Evolutionary conservation across 768 basidiomycete species (phyloP), one percentile per base, ranked within the genome.

Genomic region (Termitomyces sp.): DNA sequence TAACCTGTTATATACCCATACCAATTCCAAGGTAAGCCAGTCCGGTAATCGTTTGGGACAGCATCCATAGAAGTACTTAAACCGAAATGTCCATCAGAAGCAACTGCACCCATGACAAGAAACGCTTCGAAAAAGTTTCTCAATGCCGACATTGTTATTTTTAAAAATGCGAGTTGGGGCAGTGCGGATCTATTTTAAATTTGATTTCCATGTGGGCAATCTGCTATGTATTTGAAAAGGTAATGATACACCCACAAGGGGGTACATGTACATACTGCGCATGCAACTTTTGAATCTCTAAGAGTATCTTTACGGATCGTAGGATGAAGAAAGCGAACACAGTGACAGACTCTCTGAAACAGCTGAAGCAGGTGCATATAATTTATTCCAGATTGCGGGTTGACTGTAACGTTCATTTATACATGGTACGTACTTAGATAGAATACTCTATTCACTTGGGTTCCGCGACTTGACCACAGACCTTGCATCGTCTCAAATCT

Each of bases 391-490:
- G 29, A 20, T 16, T 16, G 13, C n/a, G 13, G 32, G 5, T 34
- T n/a, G n/a, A n/a, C n/a, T n/a, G n/a, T 31, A 7, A 34, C 32
- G 20, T 34, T 22, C 20, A 49, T 48, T 22, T 12, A 22, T 20
- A 47, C 10, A 10, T 22, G 22, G n/a, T 20, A 20, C 46, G 20
- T n/a, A 22, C 34, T 2, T 32, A 20, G 29, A 32, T 48, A 3
- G 13, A 18, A 32, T 20, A 34, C 1, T 22, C 6, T 20, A 12
- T 32, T 48, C 27, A 46, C 59, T 76, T 74, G 26, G 74, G 66
- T 41, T 73, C 69, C 24, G 75, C 74, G 7, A 76, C 63, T 14
- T 61, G 60, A 1, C 91, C 91, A 67, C 95, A 90, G 18, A 13
- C 50, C 18, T 51, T 50, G 29, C 48, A 50, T 16, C 48, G 32